These are phyloP conservation scores for Metarhizium brunneum DNA, from an alignment of 2,329 filamentous ascomycete genomes.

Conservation along the genomic window DNA sequence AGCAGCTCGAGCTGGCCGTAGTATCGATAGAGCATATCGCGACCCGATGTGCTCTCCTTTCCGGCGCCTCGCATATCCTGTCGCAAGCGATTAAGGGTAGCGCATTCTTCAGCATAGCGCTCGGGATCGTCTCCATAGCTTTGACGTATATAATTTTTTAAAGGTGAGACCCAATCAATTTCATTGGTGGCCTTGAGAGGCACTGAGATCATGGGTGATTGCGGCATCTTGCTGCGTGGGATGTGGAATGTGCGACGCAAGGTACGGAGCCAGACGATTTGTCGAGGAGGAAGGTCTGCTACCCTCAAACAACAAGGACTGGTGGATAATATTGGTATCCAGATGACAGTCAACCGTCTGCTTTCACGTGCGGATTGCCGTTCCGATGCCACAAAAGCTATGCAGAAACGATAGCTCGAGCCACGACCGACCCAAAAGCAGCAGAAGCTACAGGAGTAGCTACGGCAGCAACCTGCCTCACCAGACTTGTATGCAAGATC, in stretches of 20 bases:
- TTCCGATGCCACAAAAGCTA: neutral
- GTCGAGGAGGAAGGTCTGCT: neutral
- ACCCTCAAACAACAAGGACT: neutral
- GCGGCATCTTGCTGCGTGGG: constrained; percentile 47
- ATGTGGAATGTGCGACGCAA: constrained; percentile 1
- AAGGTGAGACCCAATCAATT: constrained; percentile 90
- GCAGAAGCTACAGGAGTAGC: constrained; percentile 1
- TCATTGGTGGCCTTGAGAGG: constrained; percentile 92
- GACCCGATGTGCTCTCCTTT: constrained; percentile 87
- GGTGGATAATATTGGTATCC: neutral
- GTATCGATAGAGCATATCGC: constrained; percentile 92
- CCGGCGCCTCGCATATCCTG: constrained; percentile 98
- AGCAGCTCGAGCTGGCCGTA: constrained; percentile 94
- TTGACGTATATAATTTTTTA: constrained; percentile 87
- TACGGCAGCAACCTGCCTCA: constrained; percentile 2
- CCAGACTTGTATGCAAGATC: neutral
- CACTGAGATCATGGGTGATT: constrained; percentile 91
- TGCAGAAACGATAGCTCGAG: neutral
- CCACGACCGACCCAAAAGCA: neutral
- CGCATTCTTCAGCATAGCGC: constrained; percentile 90
- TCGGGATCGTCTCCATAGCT: constrained; percentile 97
- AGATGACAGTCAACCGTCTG: neutral
- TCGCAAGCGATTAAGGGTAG: constrained; percentile 82
- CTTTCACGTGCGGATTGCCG: neutral
- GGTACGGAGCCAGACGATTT: neutral